phyloP scores from a whole-genome alignment of 2,329 filamentous ascomycete species.

The Pseudocercospora ulei region DNA sequence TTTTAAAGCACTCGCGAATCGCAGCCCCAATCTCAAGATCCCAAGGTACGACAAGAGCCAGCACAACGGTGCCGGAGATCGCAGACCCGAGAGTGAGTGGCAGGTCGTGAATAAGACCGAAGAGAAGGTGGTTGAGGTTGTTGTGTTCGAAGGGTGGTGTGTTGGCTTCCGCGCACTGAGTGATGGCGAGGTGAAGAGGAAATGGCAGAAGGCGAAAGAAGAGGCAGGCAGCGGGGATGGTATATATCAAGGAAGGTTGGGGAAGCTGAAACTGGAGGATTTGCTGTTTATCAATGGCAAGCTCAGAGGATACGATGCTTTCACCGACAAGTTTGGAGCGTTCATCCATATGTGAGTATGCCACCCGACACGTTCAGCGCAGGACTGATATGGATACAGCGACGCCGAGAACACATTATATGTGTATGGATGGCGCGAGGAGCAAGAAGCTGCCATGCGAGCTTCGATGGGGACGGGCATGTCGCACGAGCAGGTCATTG shows the following conservation, averaged over 20 bases:
- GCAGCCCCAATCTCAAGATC: constrained; percentile 48
- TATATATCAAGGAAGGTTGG: constrained; percentile 44
- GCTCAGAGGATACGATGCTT: constrained; percentile 49
- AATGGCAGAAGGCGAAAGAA: constrained; percentile 45
- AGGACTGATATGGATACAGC: constrained; percentile 28
- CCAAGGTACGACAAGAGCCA: constrained; percentile 78
- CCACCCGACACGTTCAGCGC: not conserved
- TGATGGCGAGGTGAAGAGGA: constrained; percentile 47
- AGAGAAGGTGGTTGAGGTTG: constrained; percentile 46
- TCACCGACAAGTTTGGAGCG: constrained; percentile 53
- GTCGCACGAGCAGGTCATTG: constrained; percentile 66
- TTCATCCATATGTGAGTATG: constrained; percentile 53
- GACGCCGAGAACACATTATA: constrained; percentile 63
- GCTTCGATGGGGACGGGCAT: constrained; percentile 62
- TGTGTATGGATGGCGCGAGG: constrained; percentile 73
- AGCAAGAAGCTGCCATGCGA: constrained; percentile 68
- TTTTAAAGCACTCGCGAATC: constrained; percentile 50
- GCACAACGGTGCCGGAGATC: constrained; percentile 66
- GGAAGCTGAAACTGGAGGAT: constrained; percentile 47
- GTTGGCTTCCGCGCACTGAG: constrained; percentile 65
- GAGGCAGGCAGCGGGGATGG: constrained; percentile 38
- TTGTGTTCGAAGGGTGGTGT: constrained; percentile 87
- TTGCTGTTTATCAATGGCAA: constrained; percentile 52
- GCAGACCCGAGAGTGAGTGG: constrained; percentile 56
- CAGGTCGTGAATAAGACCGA: constrained; percentile 47